A percentile compares a stretch with the other conserved stretches of the same genome.
Evolutionary conservation across 2,329 filamentous ascomycete species (phyloP).

Genomic region (Neofusicoccum cordaticola): DNA sequence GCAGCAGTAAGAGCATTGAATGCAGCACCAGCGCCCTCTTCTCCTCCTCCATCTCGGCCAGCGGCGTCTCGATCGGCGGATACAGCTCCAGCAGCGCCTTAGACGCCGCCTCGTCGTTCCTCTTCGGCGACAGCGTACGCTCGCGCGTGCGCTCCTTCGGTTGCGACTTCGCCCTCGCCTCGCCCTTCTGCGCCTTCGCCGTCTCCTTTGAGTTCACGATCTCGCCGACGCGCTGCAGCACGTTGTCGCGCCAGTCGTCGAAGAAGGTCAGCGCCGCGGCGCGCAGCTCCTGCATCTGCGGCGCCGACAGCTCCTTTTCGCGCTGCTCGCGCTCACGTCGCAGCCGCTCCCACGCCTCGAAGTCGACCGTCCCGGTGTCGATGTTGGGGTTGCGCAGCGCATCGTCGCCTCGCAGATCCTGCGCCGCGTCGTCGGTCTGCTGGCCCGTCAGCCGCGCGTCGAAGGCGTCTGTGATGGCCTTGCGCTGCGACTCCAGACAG

Average conservation of each 20-base stretch:
- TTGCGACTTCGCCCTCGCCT: slow-evolving; percentile 16
- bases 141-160: slow-evolving; percentile 18
- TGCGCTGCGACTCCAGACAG: slow-evolving; percentile 45
- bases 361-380: slow-evolving; percentile 23
- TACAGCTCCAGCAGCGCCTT: slow-evolving; percentile 31
- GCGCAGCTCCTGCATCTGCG: slow-evolving; percentile 63
- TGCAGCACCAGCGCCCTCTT: slow-evolving; percentile 69
- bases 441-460: slow-evolving; percentile 27
- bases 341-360: slow-evolving; percentile 16
- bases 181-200: slow-evolving; percentile 31
- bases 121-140: slow-evolving; percentile 21
- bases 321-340: slow-evolving; percentile 36
- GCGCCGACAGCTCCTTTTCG: slow-evolving; percentile 50
- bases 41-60: slow-evolving; percentile 59
- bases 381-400: slow-evolving; percentile 19
- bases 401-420: slow-evolving; percentile 30
- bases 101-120: slow-evolving; percentile 29
- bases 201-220: slow-evolving; percentile 48
- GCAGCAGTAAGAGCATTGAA: slow-evolving; percentile 65
- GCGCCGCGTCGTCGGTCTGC: slow-evolving; percentile 22
- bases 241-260: slow-evolving; percentile 72
- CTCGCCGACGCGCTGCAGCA: slow-evolving; percentile 69
- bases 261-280: slow-evolving; percentile 69
- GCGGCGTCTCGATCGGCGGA: slow-evolving; percentile 36
- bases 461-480: slow-evolving; percentile 37